Evolutionary conservation across 1,284 basidiomycete genomes (phyloP), one percentile per base, ranked within the genome.

Genomic region (Moesziomyces antarcticus): DNA sequence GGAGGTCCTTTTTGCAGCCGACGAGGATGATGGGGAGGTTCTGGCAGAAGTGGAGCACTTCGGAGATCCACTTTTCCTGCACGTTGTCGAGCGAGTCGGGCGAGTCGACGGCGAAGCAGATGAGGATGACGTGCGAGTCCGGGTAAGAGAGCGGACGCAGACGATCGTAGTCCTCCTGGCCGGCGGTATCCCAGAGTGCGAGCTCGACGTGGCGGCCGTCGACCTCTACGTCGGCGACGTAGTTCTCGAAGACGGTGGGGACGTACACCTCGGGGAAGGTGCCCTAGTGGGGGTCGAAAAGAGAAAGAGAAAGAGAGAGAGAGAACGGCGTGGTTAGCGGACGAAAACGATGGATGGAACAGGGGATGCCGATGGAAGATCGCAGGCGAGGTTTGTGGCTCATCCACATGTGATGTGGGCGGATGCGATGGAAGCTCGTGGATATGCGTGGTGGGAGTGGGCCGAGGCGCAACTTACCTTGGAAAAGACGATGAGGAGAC

Each of bases 21-120:
- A 96, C 92, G 58, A 96, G 90, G 82, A 95, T 91, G 86, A 94
- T 90, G 57, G 93, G 93, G 44, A 94, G 87, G 65, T 90, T 90
- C 49, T 90, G 88, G 85, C 93, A 95, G 87, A 95, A 96, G 85
- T 96, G 93, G 86, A 92, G 89, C 50, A 96, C 93, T 84, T 96
- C 93, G 16, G 93, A 92, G 81, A 93, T 92, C 93, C 93, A 96
- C 92, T 95, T 96, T 87, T 95, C 93, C 87, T 95, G 92, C 37
- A 96, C 93, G 87, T 96, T 96, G 86, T 94, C 93, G 71, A 96
- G 87, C 53, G 92, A 94, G 84, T 94, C 92, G 37, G 94, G 93
- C 57, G 91, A 93, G 87, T 96, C 93, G 73, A 95, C 90, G 44
- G 93, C 92, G 84, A 94, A 96, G 85, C 93, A 95, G 85, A 96